Evolutionary conservation across 148 eudicot genomes (phyloP).

Genomic region (Cornus controversa): DNA sequence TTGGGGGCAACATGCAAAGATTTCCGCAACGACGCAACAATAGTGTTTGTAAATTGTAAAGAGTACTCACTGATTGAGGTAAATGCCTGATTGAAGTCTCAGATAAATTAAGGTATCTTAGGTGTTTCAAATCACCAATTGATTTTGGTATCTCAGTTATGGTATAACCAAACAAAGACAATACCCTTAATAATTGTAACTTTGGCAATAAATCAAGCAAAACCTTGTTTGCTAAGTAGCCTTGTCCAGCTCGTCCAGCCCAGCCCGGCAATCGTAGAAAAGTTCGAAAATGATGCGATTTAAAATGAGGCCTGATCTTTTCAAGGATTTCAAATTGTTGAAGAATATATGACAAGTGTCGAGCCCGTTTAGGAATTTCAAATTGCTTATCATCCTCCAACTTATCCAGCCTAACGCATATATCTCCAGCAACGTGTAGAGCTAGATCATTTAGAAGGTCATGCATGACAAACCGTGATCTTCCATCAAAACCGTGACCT

Average conservation of each 20-base stretch:
- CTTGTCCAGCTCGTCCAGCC: no score
- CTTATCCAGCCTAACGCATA: neutral
- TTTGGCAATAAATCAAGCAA: no score
- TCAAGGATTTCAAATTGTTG: neutral
- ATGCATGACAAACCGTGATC: neutral
- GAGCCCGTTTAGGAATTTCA: neutral
- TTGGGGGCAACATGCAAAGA: neutral
- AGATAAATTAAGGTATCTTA: constrained; percentile 19
- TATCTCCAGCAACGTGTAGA: neutral
- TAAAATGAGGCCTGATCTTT: neutral
- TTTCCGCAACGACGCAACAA: neutral
- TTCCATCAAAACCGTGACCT: neutral
- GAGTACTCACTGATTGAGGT: constrained; percentile 12
- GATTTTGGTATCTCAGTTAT: neutral
- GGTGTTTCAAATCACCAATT: constrained; percentile 12
- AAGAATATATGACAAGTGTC: neutral
- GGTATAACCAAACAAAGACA: neutral
- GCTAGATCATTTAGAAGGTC: neutral
- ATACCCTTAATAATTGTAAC: neutral
- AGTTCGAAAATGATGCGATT: no score
- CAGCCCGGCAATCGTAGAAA: no score
- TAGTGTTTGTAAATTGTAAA: constrained; percentile 9
- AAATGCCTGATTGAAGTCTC: neutral
- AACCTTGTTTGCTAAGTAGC: no score
- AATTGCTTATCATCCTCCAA: neutral